Conservation (phyloP, 1,284 basidiomycete species). For the Leccinum angustisporum region DNA sequence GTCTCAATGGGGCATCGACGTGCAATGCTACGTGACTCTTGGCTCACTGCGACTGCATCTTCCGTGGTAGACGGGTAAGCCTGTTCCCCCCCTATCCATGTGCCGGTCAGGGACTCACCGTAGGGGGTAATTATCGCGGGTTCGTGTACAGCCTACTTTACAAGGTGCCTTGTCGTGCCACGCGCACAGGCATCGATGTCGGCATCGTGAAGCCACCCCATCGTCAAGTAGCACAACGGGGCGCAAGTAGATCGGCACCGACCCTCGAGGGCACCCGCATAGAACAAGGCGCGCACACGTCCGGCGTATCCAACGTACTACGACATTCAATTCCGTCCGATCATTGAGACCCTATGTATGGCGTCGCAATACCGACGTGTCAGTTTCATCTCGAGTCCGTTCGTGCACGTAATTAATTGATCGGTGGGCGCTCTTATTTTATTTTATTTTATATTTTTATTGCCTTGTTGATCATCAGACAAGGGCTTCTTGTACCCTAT, state of each 20-base stretch:
- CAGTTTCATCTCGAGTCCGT: background rate
- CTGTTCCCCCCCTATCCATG: background rate
- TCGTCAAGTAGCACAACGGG: background rate
- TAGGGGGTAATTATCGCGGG: background rate
- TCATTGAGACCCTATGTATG: background rate
- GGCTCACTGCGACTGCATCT: background rate
- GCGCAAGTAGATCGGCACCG: conserved; percentile 5
- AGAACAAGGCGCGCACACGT: background rate
- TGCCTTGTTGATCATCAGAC: conserved; percentile 1
- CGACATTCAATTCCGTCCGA: background rate
- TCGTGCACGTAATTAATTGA: conserved; percentile 2
- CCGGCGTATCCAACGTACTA: background rate
- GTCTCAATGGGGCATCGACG: background rate
- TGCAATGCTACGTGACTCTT: background rate
- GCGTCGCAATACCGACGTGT: background rate
- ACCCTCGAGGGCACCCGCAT: background rate
- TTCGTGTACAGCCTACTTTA: background rate
- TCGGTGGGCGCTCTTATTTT: conserved; percentile 1
- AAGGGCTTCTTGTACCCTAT: conserved; percentile 3
- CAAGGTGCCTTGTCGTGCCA: background rate
- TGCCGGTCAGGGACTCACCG: background rate
- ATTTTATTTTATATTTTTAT: background rate
- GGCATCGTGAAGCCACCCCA: conserved; percentile 1
- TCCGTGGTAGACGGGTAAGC: background rate
- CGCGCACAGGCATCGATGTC: background rate